Base-by-base conservation (phyloP, 2,329 filamentous ascomycete genomes). In the Bipolaris gigantea region DNA sequence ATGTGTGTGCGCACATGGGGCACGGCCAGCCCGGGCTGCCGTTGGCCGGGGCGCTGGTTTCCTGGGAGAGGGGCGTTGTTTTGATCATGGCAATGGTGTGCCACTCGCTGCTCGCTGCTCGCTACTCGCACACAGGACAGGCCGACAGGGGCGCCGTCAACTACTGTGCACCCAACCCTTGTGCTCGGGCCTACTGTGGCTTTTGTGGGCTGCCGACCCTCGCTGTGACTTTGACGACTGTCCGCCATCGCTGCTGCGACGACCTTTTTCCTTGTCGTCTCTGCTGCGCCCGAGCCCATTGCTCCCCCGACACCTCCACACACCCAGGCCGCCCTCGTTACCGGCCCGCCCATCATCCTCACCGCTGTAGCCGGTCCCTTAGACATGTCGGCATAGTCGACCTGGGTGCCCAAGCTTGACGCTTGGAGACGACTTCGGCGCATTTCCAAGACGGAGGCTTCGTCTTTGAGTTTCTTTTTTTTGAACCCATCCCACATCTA, bases 331-430 rank as follows among this genome's bases (percentile, higher is more conserved):
- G 41, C 40, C 30, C 48, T 45, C 46, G 36, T 48, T 45, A 41
- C 47, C 46, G 54, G 33, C 33, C 49, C 49, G 39, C 51, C 49
- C 36, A 41, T 39, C 40, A 44, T 48, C 51, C 55, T 61, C 56
- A 53, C 57, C 59, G 55, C 53, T 58, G 60, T 50, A 52, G 56
- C 54, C 59, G 52, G 62, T 50, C 57, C 48, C 40, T 50, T 57
- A 64, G 63, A 57, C 44, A 67, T 67, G 65, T 60, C 51, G 57
- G 62, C 65, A 67, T 67, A 67, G 63, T 61, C 53, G 57, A 53
- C 50, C 47, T 50, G 45, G 56, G 59, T 56, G 56, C 59, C 65
- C 65, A 66, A 64, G 65, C 65, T 62, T 58, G 60, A 55, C 56
- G 64, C 64, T 67, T 67, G 64, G 63, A 65, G 60, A 58, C 56